Percentiles rank a stretch among this genome's conserved stretches.
Evolutionary conservation across 2,329 filamentous ascomycete species (phyloP).

Genomic region (Talaromyces sp.): DNA sequence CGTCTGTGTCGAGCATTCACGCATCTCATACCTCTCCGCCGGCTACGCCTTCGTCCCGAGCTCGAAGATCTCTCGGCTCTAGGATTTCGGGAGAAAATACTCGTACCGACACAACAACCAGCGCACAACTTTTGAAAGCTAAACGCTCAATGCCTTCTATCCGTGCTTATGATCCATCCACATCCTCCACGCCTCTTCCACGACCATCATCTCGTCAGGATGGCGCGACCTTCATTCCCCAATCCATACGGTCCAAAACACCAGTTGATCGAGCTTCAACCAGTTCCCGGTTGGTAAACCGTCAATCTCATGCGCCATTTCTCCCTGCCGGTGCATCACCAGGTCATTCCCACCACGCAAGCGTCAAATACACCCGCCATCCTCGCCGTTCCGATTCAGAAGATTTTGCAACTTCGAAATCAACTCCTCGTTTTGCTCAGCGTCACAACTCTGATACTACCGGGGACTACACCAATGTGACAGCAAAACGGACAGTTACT

Average conservation of each 20-base stretch:
- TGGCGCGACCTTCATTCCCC: slow-evolving; percentile 22
- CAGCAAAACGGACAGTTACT: slow-evolving; percentile 64
- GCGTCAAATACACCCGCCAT: slow-evolving; percentile 62
- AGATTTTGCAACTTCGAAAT: slow-evolving; percentile 48
- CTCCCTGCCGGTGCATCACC: slow-evolving; percentile 69
- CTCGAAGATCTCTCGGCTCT: slow-evolving; percentile 52
- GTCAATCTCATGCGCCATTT: slow-evolving; percentile 66
- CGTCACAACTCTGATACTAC: slow-evolving; percentile 40
- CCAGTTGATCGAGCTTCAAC: slow-evolving; percentile 55
- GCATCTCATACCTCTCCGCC: slow-evolving; percentile 49
- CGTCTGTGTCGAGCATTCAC: slow-evolving; percentile 53
- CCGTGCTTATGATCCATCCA: slow-evolving; percentile 37
- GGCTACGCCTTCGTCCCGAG: slow-evolving; percentile 49
- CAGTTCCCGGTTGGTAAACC: slow-evolving; percentile 37
- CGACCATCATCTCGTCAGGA: slow-evolving; percentile 35
- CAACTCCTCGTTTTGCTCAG: slow-evolving; percentile 37
- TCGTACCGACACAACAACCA: slow-evolving; percentile 46
- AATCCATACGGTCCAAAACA: slow-evolving; percentile 57
- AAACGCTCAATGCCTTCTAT: slow-evolving; percentile 58
- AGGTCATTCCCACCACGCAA: slow-evolving; percentile 71
- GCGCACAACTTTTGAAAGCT: slow-evolving; percentile 49
- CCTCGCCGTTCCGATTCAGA: slow-evolving; percentile 82
- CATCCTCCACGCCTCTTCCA: slow-evolving; percentile 26
- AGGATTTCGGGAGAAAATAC: slow-evolving; percentile 30
- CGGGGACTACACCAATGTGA: slow-evolving; percentile 46